Conservation (phyloP, 345 rosid genomes). For the Brassica carinata region DNA sequence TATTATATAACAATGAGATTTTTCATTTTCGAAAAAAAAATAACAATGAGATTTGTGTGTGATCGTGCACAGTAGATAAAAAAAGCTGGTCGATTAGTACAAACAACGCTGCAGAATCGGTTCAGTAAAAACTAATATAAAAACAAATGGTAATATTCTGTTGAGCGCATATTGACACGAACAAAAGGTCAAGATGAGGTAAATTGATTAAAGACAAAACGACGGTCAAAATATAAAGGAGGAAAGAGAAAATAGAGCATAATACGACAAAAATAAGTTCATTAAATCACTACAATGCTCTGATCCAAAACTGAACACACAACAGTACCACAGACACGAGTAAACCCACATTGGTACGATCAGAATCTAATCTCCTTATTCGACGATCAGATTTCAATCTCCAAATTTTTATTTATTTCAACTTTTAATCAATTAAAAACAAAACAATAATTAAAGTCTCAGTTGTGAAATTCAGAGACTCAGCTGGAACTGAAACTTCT, state of each 20-base stretch:
- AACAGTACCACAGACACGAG: slow-evolving; percentile 39
- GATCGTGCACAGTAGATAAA: slow-evolving; percentile 43
- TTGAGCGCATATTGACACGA: slow-evolving; percentile 39
- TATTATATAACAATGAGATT: slow-evolving; percentile 1
- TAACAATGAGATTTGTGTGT: slow-evolving; percentile 6
- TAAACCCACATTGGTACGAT: slow-evolving; percentile 43
- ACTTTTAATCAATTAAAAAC: background rate
- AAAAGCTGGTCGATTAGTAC: slow-evolving; percentile 43
- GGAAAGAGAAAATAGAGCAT: slow-evolving; percentile 27
- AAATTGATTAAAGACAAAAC: slow-evolving; percentile 36
- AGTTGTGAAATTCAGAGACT: slow-evolving; percentile 47
- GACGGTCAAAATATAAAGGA: slow-evolving; percentile 39
- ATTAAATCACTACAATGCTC: slow-evolving; percentile 49
- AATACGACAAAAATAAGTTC: slow-evolving; percentile 42
- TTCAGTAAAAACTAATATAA: slow-evolving; percentile 29
- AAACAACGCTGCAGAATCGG: slow-evolving; percentile 41
- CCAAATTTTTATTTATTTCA: background rate
- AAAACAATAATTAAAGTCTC: slow-evolving; percentile 27
- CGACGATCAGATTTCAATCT: slow-evolving; percentile 46
- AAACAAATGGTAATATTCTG: slow-evolving; percentile 23
- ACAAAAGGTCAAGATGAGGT: slow-evolving; percentile 39
- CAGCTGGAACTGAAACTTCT: slow-evolving; percentile 47
- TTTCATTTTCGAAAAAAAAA: background rate
- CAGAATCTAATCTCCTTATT: slow-evolving; percentile 40
- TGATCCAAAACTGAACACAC: slow-evolving; percentile 45